Evolutionary conservation across 2,329 filamentous ascomycete genomes (phyloP).

Genomic region (Ophiostoma quercus): DNA sequence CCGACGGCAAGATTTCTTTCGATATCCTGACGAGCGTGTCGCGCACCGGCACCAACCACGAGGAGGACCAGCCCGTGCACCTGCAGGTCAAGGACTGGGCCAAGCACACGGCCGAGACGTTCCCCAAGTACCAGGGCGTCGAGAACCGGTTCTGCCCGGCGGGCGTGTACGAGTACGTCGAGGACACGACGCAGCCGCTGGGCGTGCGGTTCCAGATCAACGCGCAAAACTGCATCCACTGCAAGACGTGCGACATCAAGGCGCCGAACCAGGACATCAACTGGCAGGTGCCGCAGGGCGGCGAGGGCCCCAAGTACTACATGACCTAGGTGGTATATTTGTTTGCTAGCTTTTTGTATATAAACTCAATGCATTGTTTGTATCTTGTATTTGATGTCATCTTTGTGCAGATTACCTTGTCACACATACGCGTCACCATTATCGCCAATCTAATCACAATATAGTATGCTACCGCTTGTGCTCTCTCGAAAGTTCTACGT

Average conservation of each 20-base stretch:
- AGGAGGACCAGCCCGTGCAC: slow-evolving; percentile 96
- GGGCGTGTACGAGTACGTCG: slow-evolving; percentile 95
- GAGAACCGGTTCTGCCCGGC: slow-evolving; percentile 97
- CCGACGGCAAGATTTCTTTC: slow-evolving; percentile 89
- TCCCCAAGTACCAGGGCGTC: slow-evolving; percentile 81
- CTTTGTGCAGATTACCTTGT: neutral
- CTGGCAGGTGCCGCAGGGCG: slow-evolving; percentile 91
- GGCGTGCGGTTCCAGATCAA: slow-evolving; percentile 98
- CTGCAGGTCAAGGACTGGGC: slow-evolving; percentile 95
- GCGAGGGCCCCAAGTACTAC: slow-evolving; percentile 69
- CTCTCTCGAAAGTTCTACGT: neutral
- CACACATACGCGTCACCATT: neutral
- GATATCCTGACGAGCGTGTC: slow-evolving; percentile 95
- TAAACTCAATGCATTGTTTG: slow-evolving; percentile 5
- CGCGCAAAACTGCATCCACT: slow-evolving; percentile 96
- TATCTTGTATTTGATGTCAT: neutral
- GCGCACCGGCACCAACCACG: slow-evolving; percentile 94
- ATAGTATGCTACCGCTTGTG: neutral
- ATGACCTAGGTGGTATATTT: slow-evolving; percentile 47
- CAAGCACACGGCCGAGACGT: slow-evolving; percentile 75
- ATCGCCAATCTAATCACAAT: too few species aligned
- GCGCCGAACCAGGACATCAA: slow-evolving; percentile 95
- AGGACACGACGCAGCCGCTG: slow-evolving; percentile 78
- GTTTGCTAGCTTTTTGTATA: neutral
- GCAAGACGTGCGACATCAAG: slow-evolving; percentile 99